phyloP scores from a whole-genome alignment of 768 basidiomycete species.

The Sporobolomyces pararoseus region DNA sequence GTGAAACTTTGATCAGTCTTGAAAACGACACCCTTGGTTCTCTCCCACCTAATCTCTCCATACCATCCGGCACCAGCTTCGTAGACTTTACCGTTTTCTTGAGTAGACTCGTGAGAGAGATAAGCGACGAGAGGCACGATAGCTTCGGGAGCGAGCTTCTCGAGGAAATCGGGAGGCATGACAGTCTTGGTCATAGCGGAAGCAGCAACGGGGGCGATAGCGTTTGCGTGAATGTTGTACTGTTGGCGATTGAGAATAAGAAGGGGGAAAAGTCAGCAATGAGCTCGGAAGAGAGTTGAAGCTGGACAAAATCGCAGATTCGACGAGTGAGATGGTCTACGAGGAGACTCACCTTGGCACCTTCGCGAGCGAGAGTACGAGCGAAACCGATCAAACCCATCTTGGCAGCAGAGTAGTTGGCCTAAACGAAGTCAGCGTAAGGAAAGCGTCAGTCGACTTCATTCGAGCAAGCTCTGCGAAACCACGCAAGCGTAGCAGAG shows the following conservation, averaged over 20 bases:
- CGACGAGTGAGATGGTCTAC: too few species aligned
- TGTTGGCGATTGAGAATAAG: conserved; percentile 1
- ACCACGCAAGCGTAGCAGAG: too few species aligned
- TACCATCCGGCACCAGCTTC: conserved; percentile 91
- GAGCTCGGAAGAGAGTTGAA: too few species aligned
- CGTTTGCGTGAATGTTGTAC: conserved; percentile 69
- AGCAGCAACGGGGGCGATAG: conserved; percentile 94
- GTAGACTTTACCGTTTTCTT: conserved; percentile 75
- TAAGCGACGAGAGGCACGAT: conserved; percentile 89
- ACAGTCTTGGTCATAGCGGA: conserved; percentile 89
- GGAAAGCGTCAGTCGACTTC: neutral
- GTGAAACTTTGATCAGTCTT: conserved; percentile 86
- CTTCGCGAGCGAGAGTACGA: conserved; percentile 86
- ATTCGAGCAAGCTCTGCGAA: too few species aligned
- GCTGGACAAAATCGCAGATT: neutral
- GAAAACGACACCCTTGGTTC: conserved; percentile 80
- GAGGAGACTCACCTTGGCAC: conserved; percentile 58
- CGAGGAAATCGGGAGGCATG: conserved; percentile 86
- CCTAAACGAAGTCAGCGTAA: conserved; percentile 54
- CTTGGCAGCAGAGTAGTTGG: conserved; percentile 97
- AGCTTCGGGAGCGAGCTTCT: conserved; percentile 66
- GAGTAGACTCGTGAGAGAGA: conserved; percentile 54
- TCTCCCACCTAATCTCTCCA: conserved; percentile 89
- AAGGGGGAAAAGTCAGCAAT: too few species aligned
- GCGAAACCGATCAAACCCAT: conserved; percentile 91